Evolutionary conservation across 805 yeast species (phyloP).

Genomic region (Maudiozyma serrabonitensis): DNA sequence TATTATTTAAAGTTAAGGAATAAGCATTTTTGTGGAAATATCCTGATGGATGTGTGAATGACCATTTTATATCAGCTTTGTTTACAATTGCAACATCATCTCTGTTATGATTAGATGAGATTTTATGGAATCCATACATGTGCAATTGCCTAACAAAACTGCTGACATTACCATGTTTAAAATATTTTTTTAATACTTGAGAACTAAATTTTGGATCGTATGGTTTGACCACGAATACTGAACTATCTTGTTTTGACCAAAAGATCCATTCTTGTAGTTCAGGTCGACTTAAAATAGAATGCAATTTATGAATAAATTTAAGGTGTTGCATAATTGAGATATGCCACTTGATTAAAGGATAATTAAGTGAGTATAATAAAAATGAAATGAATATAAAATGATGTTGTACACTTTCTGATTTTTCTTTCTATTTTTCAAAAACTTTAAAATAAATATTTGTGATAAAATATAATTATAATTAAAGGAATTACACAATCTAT

Average conservation of each 20-base stretch:
- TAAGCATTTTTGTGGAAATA: constrained; percentile 17
- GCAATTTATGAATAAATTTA: constrained; percentile 26
- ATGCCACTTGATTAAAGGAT: too few species aligned
- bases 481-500: too few species aligned
- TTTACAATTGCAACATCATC: constrained; percentile 3
- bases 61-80: constrained; percentile 18
- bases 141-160: constrained; percentile 89
- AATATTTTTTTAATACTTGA: constrained; percentile 49
- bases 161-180: constrained; percentile 90
- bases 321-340: constrained; percentile 7
- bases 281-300: constrained; percentile 19
- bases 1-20: constrained; percentile 15
- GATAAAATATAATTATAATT: too few species aligned
- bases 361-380: too few species aligned
- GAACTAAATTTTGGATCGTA: constrained; percentile 19
- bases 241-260: constrained; percentile 19
- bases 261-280: constrained; percentile 17
- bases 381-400: too few species aligned
- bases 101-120: constrained; percentile 14
- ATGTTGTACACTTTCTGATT: too few species aligned
- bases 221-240: constrained; percentile 21
- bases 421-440: too few species aligned
- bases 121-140: constrained; percentile 94
- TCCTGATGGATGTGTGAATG: constrained; percentile 26
- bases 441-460: too few species aligned